Conservation (phyloP, 2,329 filamentous ascomycete genomes). For the Clarireedia monteithiana region DNA sequence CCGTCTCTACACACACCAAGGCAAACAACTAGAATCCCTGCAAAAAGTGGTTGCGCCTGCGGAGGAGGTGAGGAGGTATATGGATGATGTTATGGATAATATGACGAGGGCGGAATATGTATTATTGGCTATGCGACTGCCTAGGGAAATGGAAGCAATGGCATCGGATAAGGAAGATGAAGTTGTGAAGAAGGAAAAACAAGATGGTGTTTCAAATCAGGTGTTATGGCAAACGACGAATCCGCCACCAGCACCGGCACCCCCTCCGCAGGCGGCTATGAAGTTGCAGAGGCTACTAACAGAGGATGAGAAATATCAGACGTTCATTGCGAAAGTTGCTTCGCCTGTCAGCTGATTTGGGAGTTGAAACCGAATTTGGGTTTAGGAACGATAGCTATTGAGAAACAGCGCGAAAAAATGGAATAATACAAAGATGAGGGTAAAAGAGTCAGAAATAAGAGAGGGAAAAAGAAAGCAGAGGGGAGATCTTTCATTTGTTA, state of each 20-base stretch:
- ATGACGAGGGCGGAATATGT: slow-evolving; percentile 63
- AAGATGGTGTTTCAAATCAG: slow-evolving; percentile 12
- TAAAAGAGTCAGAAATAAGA: background rate
- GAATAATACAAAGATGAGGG: background rate
- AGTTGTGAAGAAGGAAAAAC: slow-evolving; percentile 2
- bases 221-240: slow-evolving; percentile 23
- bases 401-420: background rate
- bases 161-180: background rate
- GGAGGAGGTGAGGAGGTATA: slow-evolving; percentile 57
- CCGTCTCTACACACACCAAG: slow-evolving; percentile 45
- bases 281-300: slow-evolving; percentile 27
- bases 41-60: slow-evolving; percentile 52
- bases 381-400: too few species aligned
- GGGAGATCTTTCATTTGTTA: too few species aligned
- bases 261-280: background rate
- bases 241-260: slow-evolving; percentile 8
- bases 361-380: too few species aligned
- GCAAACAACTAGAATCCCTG: slow-evolving; percentile 52
- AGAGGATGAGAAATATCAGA: slow-evolving; percentile 40
- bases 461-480: background rate
- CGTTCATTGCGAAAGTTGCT: slow-evolving; percentile 32
- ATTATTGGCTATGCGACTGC: slow-evolving; percentile 58
- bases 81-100: slow-evolving; percentile 63
- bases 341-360: background rate
- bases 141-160: slow-evolving; percentile 31